These are phyloP conservation scores for Epichloe festucae DNA, from an alignment of 2,329 filamentous ascomycete species.

Conservation along the genomic window DNA sequence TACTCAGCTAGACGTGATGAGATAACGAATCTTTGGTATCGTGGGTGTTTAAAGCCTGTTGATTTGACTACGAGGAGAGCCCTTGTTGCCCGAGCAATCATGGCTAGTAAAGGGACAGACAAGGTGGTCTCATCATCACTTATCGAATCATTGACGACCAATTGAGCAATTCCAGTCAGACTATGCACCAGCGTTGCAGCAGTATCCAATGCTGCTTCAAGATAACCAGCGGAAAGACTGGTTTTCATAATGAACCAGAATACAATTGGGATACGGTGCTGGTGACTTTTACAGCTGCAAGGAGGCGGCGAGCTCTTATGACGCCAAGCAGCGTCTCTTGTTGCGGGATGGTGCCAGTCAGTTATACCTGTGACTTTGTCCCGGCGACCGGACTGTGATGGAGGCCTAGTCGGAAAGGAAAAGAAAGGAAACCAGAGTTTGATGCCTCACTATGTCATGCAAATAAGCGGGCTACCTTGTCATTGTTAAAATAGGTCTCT, in stretches of 20 bases:
- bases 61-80: slow-evolving; percentile 18
- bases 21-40: slow-evolving; percentile 89
- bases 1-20: slow-evolving; percentile 82
- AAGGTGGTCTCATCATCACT: slow-evolving; percentile 20
- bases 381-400: too few relatives aligned
- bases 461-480: too few relatives aligned
- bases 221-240: background rate
- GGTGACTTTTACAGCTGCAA: too few relatives aligned
- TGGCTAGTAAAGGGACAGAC: slow-evolving; percentile 26
- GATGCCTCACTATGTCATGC: too few relatives aligned
- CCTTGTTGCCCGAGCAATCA: slow-evolving; percentile 27
- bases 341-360: too few relatives aligned
- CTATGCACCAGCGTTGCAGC: background rate
- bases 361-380: too few relatives aligned
- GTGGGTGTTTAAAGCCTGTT: slow-evolving; percentile 46
- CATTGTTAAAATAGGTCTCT: too few relatives aligned
- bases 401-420: too few relatives aligned
- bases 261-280: too few relatives aligned
- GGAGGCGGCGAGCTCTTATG: too few relatives aligned
- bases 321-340: too few relatives aligned
- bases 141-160: slow-evolving; percentile 19
- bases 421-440: too few relatives aligned
- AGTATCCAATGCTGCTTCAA: background rate
- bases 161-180: background rate
- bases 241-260: background rate